Percentiles rank a stretch among this genome's conserved stretches.
Evolutionary conservation across 2,329 filamentous ascomycete genomes (phyloP).

Genomic region (Colletotrichum sp.): DNA sequence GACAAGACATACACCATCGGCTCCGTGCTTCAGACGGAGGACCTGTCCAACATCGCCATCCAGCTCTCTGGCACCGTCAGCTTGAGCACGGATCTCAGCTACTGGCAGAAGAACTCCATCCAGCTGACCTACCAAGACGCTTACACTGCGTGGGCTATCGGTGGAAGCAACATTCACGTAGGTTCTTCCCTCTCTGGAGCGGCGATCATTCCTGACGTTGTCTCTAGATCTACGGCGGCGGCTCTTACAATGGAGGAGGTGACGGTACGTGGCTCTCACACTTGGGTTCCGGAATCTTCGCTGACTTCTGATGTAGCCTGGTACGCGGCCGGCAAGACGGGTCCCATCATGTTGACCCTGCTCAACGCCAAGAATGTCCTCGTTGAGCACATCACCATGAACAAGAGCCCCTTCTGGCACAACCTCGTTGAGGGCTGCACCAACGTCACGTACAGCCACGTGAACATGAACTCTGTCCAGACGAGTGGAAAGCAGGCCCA

Average conservation of each 20-base stretch:
- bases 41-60: constrained; percentile 67
- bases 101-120: constrained; percentile 71
- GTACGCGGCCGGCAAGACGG: background rate
- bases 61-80: constrained; percentile 60
- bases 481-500: constrained; percentile 48
- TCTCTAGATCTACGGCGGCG: constrained; percentile 60
- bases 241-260: constrained; percentile 53
- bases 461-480: constrained; percentile 48
- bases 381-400: constrained; percentile 65
- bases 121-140: constrained; percentile 70
- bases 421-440: background rate
- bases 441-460: background rate
- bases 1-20: constrained; percentile 65
- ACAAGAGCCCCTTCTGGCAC: background rate
- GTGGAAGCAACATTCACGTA: constrained; percentile 49
- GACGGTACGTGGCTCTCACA: constrained; percentile 55
- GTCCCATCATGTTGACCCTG: constrained; percentile 43
- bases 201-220: background rate
- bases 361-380: constrained; percentile 73
- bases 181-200: rapidly evolving
- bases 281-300: too few species aligned
- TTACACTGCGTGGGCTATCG: constrained; percentile 42
- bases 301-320: constrained; percentile 52
- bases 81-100: constrained; percentile 70
- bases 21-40: constrained; percentile 69